Evolutionary conservation across 208 protist genomes (phyloP).

Genomic region (Phytomonas sp.): DNA sequence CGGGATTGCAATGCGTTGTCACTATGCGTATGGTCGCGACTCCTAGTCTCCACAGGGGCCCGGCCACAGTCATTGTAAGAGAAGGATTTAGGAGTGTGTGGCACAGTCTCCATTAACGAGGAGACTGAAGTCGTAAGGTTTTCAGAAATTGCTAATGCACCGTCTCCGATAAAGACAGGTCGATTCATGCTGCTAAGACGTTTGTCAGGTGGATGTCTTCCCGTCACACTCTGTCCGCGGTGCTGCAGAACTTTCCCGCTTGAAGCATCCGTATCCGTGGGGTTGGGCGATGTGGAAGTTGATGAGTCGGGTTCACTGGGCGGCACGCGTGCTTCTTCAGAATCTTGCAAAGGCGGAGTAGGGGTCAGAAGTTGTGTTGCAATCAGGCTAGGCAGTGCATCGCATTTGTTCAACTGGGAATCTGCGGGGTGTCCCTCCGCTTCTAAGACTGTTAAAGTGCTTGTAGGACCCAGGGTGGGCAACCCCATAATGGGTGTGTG

Average conservation of each 20-base stretch:
- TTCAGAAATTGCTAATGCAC: neutral
- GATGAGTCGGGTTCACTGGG: neutral
- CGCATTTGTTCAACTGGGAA: neutral
- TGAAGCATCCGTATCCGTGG: neutral
- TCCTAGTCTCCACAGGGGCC: neutral
- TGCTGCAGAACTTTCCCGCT: neutral
- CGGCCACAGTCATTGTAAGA: neutral
- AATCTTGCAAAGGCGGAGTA: neutral
- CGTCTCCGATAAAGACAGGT: neutral
- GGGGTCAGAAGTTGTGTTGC: neutral
- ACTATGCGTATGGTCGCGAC: neutral
- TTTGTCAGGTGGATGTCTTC: neutral
- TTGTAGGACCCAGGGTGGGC: neutral
- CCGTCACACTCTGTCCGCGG: neutral
- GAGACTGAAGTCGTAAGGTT: neutral
- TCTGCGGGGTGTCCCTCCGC: neutral
- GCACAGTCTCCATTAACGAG: neutral
- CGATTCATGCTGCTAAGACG: neutral
- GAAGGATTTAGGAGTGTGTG: neutral
- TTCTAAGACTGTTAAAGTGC: neutral
- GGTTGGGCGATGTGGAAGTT: neutral
- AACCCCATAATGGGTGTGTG: neutral
- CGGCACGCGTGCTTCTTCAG: neutral
- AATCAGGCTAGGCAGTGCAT: neutral
- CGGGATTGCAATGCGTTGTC: neutral